Conservation (phyloP, 495 filamentous ascomycete genomes). For the Aspergillus hancockii region DNA sequence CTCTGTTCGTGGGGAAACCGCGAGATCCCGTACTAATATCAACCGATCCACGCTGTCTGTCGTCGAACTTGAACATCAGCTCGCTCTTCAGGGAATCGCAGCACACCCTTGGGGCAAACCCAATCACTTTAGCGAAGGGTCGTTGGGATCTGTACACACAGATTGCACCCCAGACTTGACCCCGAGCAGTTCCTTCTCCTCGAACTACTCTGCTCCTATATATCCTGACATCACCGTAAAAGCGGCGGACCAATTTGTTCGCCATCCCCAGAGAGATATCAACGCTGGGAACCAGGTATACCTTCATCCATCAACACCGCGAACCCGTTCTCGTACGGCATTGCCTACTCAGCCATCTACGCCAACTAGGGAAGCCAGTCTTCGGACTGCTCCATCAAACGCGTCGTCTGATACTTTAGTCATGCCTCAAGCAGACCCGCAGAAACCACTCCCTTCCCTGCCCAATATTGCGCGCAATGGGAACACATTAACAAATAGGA, state of each 20-base stretch:
- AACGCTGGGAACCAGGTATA: slow-evolving; percentile 28
- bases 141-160: slow-evolving; percentile 41
- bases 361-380: slow-evolving; percentile 28
- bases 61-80: slow-evolving; percentile 38
- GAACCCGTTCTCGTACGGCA: slow-evolving; percentile 35
- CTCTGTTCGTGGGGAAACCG: slow-evolving; percentile 17
- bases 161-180: slow-evolving; percentile 44
- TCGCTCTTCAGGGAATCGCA: slow-evolving; percentile 33
- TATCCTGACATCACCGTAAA: slow-evolving; percentile 35
- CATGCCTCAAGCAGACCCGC: slow-evolving; percentile 35
- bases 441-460: slow-evolving; percentile 40
- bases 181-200: slow-evolving; percentile 50
- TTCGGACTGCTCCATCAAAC: slow-evolving; percentile 21
- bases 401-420: slow-evolving; percentile 34
- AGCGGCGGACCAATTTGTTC: slow-evolving; percentile 33
- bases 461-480: slow-evolving; percentile 29
- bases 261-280: slow-evolving; percentile 22
- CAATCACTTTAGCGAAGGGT: slow-evolving; percentile 35
- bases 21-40: slow-evolving; percentile 15
- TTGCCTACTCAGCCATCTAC: slow-evolving; percentile 31
- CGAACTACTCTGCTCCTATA: slow-evolving; percentile 35
- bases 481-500: slow-evolving; percentile 24
- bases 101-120: slow-evolving; percentile 30
- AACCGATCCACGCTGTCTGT: slow-evolving; percentile 41
- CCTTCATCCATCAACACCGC: slow-evolving; percentile 35